Percentiles rank a stretch among this genome's conserved stretches.
These are phyloP conservation scores for Nidula microcarpa DNA, from an alignment of 768 basidiomycete genomes.

Conservation along the genomic window DNA sequence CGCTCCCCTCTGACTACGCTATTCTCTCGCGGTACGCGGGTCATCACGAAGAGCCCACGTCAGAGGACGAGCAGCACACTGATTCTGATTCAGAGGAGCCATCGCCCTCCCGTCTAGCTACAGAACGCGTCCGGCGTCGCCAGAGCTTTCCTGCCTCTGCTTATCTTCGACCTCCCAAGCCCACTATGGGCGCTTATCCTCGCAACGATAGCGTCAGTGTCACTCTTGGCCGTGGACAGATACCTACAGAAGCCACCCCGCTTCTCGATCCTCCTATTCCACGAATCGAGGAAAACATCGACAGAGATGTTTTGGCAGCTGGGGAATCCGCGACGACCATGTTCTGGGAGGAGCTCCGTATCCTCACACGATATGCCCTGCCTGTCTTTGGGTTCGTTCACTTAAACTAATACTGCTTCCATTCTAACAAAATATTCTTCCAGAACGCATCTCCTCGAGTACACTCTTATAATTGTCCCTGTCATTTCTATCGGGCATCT, in stretches of 20 bases:
- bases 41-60: constrained; percentile 9
- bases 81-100: constrained; percentile 12
- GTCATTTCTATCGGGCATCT: constrained; percentile 90
- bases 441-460: constrained; percentile 81
- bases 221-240: background rate
- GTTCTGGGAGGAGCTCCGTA: constrained; percentile 57
- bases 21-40: constrained; percentile 51
- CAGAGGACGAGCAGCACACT: constrained; percentile 12
- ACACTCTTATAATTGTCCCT: constrained; percentile 78
- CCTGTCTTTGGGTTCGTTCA: constrained; percentile 67
- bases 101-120: background rate
- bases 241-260: constrained; percentile 51
- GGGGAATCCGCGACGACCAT: constrained; percentile 24
- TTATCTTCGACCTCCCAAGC: constrained; percentile 33
- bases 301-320: constrained; percentile 24
- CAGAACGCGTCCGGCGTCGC: constrained; percentile 9
- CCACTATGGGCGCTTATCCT: constrained; percentile 26
- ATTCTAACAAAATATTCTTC: background rate
- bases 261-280: constrained; percentile 54
- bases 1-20: constrained; percentile 65
- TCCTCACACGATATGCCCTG: constrained; percentile 60
- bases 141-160: constrained; percentile 20
- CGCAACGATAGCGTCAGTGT: constrained; percentile 3
- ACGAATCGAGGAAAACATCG: constrained; percentile 51
- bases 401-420: too few species aligned